phyloP scores from a whole-genome alignment of 108 stramenopile genomes.

The Nitzschia inconspicua region DNA sequence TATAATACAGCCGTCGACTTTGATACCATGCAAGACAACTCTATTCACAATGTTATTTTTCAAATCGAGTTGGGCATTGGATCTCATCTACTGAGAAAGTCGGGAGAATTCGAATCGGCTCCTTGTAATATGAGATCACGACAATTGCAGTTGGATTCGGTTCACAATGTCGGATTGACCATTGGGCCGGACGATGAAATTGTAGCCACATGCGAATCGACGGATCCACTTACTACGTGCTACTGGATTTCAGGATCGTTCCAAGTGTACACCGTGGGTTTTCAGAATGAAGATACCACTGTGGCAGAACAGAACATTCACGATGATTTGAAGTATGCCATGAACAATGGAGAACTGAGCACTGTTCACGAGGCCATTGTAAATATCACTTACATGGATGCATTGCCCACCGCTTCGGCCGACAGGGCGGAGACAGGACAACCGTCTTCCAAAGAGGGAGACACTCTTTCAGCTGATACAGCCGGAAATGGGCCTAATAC shows the following conservation, averaged over 20 bases:
- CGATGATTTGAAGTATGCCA: constrained; percentile 1
- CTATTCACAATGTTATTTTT: not conserved
- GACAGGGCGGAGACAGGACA: too few relatives aligned
- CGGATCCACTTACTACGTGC: not conserved
- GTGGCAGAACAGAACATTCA: not conserved
- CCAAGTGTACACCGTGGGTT: constrained; percentile 3
- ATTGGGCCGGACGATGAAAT: not conserved
- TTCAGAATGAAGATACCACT: not conserved
- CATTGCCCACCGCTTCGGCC: not conserved
- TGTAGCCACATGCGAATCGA: not conserved
- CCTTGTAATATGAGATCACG: not conserved
- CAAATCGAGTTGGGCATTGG: not conserved
- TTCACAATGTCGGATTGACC: not conserved
- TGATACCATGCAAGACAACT: not conserved
- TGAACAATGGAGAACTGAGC: constrained; percentile 6
- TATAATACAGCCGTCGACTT: too few relatives aligned
- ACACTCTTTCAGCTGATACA: not conserved
- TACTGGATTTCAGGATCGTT: constrained; percentile 4
- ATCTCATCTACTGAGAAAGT: not conserved
- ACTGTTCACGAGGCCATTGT: not conserved
- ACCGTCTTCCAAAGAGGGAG: not conserved
- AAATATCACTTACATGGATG: not conserved
- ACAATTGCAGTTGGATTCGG: not conserved
- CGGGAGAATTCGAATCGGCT: not conserved
- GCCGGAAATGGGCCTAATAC: not conserved